Conservation (phyloP, 2,329 filamentous ascomycete species). For the Teratosphaeria nubilosa region DNA sequence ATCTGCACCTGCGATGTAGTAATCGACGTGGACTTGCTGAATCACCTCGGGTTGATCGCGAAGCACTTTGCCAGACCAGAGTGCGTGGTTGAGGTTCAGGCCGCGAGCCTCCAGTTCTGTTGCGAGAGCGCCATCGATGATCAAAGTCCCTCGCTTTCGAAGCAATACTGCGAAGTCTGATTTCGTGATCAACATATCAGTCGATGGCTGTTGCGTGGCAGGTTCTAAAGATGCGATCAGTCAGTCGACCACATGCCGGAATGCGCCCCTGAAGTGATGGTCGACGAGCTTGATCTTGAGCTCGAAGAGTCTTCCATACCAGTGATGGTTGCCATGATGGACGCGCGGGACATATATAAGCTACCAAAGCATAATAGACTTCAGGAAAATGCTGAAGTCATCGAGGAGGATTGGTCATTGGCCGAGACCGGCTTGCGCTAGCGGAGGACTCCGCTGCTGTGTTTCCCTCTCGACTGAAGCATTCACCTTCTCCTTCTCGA, state of each 20-base stretch:
- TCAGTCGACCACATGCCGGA: not conserved
- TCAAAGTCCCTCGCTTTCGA: slow-evolving; percentile 20
- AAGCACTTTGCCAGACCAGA: slow-evolving; percentile 38
- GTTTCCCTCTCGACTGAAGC: not conserved
- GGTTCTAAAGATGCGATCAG: not conserved
- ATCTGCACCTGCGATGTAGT: slow-evolving; percentile 36
- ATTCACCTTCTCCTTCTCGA: no score
- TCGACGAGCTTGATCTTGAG: not conserved
- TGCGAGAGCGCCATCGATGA: slow-evolving; percentile 39
- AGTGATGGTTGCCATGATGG: not conserved
- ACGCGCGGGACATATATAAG: not conserved
- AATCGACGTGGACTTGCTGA: slow-evolving; percentile 34
- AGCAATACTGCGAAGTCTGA: slow-evolving; percentile 14
- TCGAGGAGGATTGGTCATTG: not conserved
- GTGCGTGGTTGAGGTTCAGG: slow-evolving; percentile 31
- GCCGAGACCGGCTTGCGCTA: not conserved
- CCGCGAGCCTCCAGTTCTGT: slow-evolving; percentile 38
- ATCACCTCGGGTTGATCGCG: slow-evolving; percentile 32
- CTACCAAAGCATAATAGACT: not conserved
- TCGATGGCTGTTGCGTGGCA: not conserved
- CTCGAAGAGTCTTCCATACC: not conserved
- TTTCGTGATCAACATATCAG: slow-evolving; percentile 11
- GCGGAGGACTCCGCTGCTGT: not conserved
- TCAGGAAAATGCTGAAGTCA: not conserved
- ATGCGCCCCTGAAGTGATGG: not conserved